Percentiles rank a stretch among this genome's conserved stretches.
Conservation (phyloP, 768 basidiomycete genomes). For the Naganishia friedmannii region DNA sequence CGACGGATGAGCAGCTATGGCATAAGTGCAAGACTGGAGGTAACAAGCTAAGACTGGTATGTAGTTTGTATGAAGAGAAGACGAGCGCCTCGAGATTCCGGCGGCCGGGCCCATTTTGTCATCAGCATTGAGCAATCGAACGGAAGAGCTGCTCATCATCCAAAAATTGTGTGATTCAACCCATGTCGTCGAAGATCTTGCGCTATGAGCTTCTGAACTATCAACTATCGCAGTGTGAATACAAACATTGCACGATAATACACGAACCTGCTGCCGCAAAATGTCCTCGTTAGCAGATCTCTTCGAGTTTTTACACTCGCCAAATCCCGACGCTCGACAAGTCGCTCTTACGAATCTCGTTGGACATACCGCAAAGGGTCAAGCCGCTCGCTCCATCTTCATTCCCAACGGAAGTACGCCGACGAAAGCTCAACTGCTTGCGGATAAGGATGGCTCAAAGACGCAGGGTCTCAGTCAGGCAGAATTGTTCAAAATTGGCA, state of each 20-base stretch:
- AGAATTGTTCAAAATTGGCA: conserved; percentile 58
- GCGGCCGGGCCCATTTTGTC: neutral
- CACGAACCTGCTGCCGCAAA: neutral
- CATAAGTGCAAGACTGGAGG: no score
- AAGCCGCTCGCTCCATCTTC: conserved; percentile 72
- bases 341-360: conserved; percentile 81
- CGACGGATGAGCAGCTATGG: no score
- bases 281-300: conserved; percentile 60
- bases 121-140: conserved; percentile 12
- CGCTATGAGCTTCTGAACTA: no score
- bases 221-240: no score
- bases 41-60: no score
- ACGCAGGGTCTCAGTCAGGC: conserved; percentile 49
- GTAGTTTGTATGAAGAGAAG: neutral
- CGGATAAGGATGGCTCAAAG: conserved; percentile 33
- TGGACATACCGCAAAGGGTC: conserved; percentile 69
- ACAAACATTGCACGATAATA: neutral
- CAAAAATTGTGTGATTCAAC: neutral
- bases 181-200: neutral
- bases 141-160: neutral
- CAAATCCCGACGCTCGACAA: conserved; percentile 80
- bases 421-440: conserved; percentile 55
- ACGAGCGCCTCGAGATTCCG: neutral
- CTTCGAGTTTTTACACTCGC: conserved; percentile 76
- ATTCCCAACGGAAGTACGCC: conserved; percentile 63